phyloP scores from a whole-genome alignment of 345 rosid genomes.

The Syzygium grande region DNA sequence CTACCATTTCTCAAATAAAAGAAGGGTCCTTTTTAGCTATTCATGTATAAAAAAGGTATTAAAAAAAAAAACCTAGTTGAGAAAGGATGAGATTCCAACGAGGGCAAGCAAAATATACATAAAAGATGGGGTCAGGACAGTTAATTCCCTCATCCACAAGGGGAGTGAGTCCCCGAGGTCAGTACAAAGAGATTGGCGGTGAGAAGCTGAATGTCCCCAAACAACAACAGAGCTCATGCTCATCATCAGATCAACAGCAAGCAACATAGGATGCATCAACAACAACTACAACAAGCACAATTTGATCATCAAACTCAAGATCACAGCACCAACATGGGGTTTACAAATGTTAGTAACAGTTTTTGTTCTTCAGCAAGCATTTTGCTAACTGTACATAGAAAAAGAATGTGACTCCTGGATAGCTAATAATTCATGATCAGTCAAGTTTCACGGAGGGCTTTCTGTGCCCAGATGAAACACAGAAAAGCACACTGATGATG shows the following conservation, averaged over 20 bases:
- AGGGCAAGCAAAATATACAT: not conserved
- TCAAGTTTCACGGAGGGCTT: too few relatives aligned
- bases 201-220: constrained; percentile 51
- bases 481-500: too few relatives aligned
- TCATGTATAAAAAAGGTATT: too few relatives aligned
- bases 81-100: not conserved
- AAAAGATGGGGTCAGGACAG: not conserved
- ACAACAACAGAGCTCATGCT: constrained; percentile 22
- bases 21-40: too few relatives aligned
- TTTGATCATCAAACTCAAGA: not conserved
- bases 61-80: too few relatives aligned
- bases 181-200: constrained; percentile 43
- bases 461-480: too few relatives aligned
- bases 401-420: too few relatives aligned
- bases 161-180: constrained; percentile 20
- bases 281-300: not conserved
- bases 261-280: not conserved
- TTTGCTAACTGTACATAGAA: too few relatives aligned
- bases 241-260: constrained; percentile 6
- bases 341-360: not conserved
- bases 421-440: too few relatives aligned
- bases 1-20: too few relatives aligned
- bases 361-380: too few relatives aligned
- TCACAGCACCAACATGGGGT: constrained; percentile 12
- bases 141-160: not conserved